Evolutionary conservation across 257 asterid genomes (phyloP).

Genomic region (Penstemon davidsonii): DNA sequence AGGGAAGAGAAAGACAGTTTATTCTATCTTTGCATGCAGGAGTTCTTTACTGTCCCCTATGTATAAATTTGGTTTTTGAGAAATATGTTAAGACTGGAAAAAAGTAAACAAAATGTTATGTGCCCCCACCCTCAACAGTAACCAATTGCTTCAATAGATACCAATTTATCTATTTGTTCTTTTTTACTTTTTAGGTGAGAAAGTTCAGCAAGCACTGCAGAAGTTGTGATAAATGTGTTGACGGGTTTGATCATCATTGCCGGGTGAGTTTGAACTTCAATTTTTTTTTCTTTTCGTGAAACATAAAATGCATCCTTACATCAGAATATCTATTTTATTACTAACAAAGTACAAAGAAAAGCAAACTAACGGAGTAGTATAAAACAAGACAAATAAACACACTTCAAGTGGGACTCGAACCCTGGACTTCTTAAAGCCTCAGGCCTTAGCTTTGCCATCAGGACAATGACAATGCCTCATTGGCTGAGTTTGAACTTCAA

Average conservation of each 20-base stretch:
- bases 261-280: conserved; percentile 63
- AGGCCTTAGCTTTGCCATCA: too few relatives aligned
- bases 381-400: too few relatives aligned
- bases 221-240: conserved; percentile 99
- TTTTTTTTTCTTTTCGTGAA: not conserved
- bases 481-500: conserved; percentile 61
- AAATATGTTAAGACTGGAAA: not conserved
- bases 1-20: not conserved
- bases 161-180: not conserved
- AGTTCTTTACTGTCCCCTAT: not conserved
- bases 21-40: not conserved
- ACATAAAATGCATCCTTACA: too few relatives aligned
- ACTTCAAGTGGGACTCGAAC: too few relatives aligned
- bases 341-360: too few relatives aligned
- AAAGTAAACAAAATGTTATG: not conserved
- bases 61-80: not conserved
- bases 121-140: too few relatives aligned
- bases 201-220: conserved; percentile 95
- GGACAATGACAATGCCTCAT: conserved; percentile 30
- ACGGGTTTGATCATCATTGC: conserved; percentile 98
- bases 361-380: too few relatives aligned
- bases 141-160: too few relatives aligned
- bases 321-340: too few relatives aligned
- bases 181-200: conserved; percentile 57
- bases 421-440: too few relatives aligned